Evolutionary conservation across 192 early-diverging fungal genomes (phyloP), one percentile per base, ranked within the genome.

Genomic region (Entomortierella lignicola): DNA sequence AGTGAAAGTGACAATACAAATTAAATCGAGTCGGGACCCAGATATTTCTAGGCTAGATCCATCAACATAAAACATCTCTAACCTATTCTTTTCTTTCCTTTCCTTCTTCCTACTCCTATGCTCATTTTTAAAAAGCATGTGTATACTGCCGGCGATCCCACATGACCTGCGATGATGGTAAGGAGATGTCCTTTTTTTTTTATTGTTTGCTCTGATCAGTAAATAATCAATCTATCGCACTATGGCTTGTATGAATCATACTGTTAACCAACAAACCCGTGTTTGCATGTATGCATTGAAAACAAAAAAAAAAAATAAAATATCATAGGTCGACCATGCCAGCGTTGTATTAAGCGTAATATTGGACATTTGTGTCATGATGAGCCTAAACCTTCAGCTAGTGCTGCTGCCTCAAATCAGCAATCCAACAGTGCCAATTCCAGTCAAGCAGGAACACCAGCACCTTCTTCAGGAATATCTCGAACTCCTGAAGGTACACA

Each of bases 291-390:
- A n/a, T 55, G 25, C 34, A 37, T 37, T 37, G n/a, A n/a, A n/a
- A n/a, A n/a, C n/a, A n/a, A n/a, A n/a, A n/a, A n/a, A n/a, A n/a
- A n/a, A n/a, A n/a, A 53, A 32, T 32, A 17, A 53, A 62, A 31
- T 42, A n/a, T 31, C 27, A 20, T 58, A 85, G 91, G 94, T 55
- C 91, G 97, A 23, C 97, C 97, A 42, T 98, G 97, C 81, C 93
- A 95, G 77, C 91, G 97, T 54, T 98, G 97, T 69, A 94, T 98
- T 60, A 96, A 96, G 77, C 91, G 97, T 43, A 94, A 92, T 71
- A 97, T 99, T 81, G 91, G 91, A n/a, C 93, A 96, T 65, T 74
- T 96, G 32, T 99, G 97, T 83, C 94, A 92, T 51, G 94, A 99
- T 77, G 95, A 95, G 69, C 89, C 91, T 8, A 91, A 89, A 52